A percentile compares a stretch with the other conserved stretches of the same genome.
Conservation (phyloP, 139 green algal genomes). For the Volvox africanus region DNA sequence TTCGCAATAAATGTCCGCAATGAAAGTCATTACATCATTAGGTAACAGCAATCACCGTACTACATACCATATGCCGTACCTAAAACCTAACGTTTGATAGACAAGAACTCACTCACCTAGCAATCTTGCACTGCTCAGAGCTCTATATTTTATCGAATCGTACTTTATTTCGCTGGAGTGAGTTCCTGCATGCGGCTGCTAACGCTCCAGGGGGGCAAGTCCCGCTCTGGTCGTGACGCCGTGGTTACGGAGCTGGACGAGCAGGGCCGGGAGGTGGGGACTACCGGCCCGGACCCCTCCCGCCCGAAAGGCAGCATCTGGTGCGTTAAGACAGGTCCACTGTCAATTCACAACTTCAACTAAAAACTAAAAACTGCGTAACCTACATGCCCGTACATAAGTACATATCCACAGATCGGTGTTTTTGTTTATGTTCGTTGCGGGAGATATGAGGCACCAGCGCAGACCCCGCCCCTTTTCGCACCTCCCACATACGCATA, state of each 20-base stretch:
- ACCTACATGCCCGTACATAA: background rate
- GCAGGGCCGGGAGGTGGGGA: background rate
- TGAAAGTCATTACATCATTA: background rate
- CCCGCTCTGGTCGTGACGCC: background rate
- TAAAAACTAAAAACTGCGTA: background rate
- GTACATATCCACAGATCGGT: background rate
- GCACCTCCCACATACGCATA: background rate
- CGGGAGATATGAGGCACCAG: background rate
- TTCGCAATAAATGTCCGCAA: background rate
- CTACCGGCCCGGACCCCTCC: background rate
- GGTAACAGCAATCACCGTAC: background rate
- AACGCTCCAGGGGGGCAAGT: too few species aligned
- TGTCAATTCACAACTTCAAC: background rate
- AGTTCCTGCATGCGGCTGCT: too few species aligned
- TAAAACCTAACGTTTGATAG: too few species aligned
- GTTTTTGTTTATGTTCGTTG: background rate
- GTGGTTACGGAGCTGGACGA: constrained; percentile 32
- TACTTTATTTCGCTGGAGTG: too few species aligned
- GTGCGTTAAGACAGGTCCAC: background rate
- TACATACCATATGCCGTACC: background rate
- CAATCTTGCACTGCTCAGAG: too few species aligned
- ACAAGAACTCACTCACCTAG: too few species aligned
- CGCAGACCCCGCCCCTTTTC: too few species aligned
- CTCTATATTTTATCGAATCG: too few species aligned
- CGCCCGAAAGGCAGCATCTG: background rate